A percentile compares a stretch with the other conserved stretches of the same genome.
phyloP scores from a whole-genome alignment of 2,329 filamentous ascomycete species.

The Penicillium sp. region DNA sequence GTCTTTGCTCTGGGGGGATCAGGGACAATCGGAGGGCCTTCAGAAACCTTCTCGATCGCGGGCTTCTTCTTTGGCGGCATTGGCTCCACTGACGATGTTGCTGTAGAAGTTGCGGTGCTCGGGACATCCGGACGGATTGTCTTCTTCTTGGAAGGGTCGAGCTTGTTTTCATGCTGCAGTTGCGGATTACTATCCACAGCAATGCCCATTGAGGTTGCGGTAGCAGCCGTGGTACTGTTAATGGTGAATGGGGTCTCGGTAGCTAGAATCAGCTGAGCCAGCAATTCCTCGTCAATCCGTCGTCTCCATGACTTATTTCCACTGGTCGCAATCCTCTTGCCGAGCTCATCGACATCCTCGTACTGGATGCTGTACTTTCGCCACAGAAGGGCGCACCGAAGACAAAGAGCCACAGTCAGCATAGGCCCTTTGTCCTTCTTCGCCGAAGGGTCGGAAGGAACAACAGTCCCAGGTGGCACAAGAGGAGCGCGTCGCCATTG shows the following conservation, averaged over 20 bases:
- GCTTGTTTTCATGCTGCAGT: slow-evolving; percentile 29
- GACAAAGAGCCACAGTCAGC: slow-evolving; percentile 79
- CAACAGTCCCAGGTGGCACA: slow-evolving; percentile 68
- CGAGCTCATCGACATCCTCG: slow-evolving; percentile 89
- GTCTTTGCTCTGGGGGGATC: slow-evolving; percentile 76
- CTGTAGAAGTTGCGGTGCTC: slow-evolving; percentile 41
- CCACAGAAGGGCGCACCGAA: slow-evolving; percentile 90
- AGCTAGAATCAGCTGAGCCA: slow-evolving; percentile 47
- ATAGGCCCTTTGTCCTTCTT: slow-evolving; percentile 74
- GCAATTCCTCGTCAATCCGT: slow-evolving; percentile 85
- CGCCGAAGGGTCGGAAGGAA: slow-evolving; percentile 63
- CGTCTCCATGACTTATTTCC: slow-evolving; percentile 84
- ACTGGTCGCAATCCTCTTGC: slow-evolving; percentile 78
- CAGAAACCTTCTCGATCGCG: slow-evolving; percentile 55
- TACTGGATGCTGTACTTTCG: slow-evolving; percentile 93
- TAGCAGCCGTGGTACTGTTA: slow-evolving; percentile 43
- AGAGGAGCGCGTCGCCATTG: slow-evolving; percentile 92
- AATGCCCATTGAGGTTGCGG: slow-evolving; percentile 46
- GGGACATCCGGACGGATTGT: slow-evolving; percentile 52
- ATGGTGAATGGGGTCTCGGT: slow-evolving; percentile 48
- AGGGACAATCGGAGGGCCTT: slow-evolving; percentile 65
- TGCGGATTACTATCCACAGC: slow-evolving; percentile 37
- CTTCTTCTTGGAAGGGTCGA: slow-evolving; percentile 63
- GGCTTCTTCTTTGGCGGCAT: slow-evolving; percentile 63
- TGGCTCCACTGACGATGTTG: slow-evolving; percentile 39